A percentile compares a stretch with the other conserved stretches of the same genome.
Conservation (phyloP, 2,329 filamentous ascomycete genomes). For the Nannizziopsis arthrosporioides region DNA sequence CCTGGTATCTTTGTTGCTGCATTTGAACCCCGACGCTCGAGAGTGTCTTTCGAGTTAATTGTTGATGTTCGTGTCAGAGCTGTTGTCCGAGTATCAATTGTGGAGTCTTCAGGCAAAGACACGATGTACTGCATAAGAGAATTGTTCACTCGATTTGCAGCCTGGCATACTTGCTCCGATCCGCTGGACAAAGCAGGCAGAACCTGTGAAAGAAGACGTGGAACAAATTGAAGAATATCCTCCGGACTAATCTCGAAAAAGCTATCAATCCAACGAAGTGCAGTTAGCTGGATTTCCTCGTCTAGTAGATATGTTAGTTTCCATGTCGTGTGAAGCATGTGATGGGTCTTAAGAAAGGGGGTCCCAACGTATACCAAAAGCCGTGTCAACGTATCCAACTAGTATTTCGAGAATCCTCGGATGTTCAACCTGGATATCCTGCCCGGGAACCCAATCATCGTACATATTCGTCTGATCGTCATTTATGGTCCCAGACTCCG, state of each 20-base stretch:
- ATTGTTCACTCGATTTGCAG: conserved; percentile 77
- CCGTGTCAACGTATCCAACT: conserved; percentile 75
- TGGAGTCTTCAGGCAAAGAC: conserved; percentile 63
- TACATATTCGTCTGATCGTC: conserved; percentile 54
- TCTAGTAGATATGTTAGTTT: conserved; percentile 41
- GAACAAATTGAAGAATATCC: conserved; percentile 89
- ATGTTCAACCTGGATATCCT: conserved; percentile 92
- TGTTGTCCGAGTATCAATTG: conserved; percentile 28
- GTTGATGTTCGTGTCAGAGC: conserved; percentile 34
- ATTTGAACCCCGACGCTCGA: conserved; percentile 33
- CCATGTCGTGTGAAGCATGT: background rate
- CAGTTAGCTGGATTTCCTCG: conserved; percentile 83
- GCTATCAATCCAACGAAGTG: conserved; percentile 85
- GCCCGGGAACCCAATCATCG: conserved; percentile 92
- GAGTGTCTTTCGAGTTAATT: conserved; percentile 27
- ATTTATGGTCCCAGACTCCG: conserved; percentile 40
- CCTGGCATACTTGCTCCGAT: conserved; percentile 76
- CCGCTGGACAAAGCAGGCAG: conserved; percentile 88
- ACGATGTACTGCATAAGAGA: conserved; percentile 91
- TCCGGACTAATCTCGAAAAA: conserved; percentile 97
- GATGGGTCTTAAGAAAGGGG: background rate
- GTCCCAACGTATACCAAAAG: conserved; percentile 45
- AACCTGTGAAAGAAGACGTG: conserved; percentile 79
- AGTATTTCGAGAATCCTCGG: conserved; percentile 84
- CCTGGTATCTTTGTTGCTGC: conserved; percentile 20